phyloP scores from a whole-genome alignment of 202 grass and related monocot species.

The Musa balbisiana region DNA sequence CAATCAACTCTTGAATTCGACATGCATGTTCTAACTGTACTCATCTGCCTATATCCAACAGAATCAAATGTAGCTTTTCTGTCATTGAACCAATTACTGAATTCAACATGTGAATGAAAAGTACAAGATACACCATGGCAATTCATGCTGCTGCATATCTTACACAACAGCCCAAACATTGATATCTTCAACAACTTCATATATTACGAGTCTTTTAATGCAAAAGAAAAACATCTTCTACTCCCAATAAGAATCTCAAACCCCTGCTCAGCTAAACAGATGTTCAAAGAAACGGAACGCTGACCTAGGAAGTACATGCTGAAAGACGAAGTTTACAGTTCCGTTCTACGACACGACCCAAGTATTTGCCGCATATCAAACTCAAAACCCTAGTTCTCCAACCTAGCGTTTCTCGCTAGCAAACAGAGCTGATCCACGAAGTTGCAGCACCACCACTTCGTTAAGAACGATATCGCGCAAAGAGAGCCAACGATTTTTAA shows the following conservation, averaged over 20 bases:
- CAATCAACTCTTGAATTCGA: no score
- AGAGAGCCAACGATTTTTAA: not conserved
- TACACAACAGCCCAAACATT: no score
- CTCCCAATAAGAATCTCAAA: not conserved
- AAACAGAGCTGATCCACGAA: not conserved
- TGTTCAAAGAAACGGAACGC: not conserved
- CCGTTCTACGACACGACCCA: no score
- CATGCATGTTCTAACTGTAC: no score
- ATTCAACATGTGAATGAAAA: no score
- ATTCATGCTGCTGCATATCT: no score
- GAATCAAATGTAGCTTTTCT: no score
- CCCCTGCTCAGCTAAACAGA: not conserved
- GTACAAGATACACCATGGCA: no score
- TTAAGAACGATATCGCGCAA: not conserved
- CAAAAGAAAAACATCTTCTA: not conserved
- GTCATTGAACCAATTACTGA: no score
- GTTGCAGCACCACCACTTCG: not conserved
- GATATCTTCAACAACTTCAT: no score
- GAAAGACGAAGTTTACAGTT: no score
- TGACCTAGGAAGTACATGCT: not conserved
- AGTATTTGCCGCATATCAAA: not conserved
- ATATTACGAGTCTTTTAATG: not conserved
- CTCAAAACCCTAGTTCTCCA: not conserved
- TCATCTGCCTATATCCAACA: no score
- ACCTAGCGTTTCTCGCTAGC: not conserved